phyloP scores from a whole-genome alignment of 192 early-diverging fungal species.

The Podila clonocystis region DNA sequence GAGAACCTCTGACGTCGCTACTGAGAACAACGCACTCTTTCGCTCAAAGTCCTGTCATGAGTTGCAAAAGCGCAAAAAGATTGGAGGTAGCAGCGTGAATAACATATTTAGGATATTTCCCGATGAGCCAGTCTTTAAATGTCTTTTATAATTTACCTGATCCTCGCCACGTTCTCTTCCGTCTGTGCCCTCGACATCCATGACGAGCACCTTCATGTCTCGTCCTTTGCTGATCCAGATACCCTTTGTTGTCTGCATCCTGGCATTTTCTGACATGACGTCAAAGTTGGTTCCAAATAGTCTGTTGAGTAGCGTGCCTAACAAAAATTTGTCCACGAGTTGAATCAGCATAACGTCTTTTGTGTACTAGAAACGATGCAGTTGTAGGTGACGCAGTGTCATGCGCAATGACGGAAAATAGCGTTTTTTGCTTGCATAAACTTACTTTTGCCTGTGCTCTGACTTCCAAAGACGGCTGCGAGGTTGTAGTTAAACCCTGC shows the following conservation, averaged over 20 bases:
- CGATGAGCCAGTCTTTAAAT: background rate
- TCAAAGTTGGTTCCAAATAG: constrained; percentile 97
- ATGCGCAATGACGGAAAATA: background rate
- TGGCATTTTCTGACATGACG: constrained; percentile 88
- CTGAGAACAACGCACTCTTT: constrained; percentile 97
- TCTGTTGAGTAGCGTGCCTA: constrained; percentile 94
- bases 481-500: constrained; percentile 96
- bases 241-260: constrained; percentile 96
- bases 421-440: background rate
- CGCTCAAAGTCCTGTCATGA: constrained; percentile 92
- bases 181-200: constrained; percentile 99
- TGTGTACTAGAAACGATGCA: background rate
- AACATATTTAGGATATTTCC: background rate
- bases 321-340: background rate
- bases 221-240: constrained; percentile 93
- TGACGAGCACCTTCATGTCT: constrained; percentile 82
- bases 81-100: too few relatives aligned
- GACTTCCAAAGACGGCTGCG: constrained; percentile 98
- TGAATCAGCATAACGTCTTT: background rate
- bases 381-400: background rate
- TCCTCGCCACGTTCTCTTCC: constrained; percentile 98
- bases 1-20: constrained; percentile 94
- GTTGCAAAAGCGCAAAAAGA: background rate
- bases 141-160: constrained; percentile 54
- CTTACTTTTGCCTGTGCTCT: constrained; percentile 96